These are phyloP conservation scores for Poa annua DNA, from an alignment of 176 grass and related monocot species.

Conservation along the genomic window DNA sequence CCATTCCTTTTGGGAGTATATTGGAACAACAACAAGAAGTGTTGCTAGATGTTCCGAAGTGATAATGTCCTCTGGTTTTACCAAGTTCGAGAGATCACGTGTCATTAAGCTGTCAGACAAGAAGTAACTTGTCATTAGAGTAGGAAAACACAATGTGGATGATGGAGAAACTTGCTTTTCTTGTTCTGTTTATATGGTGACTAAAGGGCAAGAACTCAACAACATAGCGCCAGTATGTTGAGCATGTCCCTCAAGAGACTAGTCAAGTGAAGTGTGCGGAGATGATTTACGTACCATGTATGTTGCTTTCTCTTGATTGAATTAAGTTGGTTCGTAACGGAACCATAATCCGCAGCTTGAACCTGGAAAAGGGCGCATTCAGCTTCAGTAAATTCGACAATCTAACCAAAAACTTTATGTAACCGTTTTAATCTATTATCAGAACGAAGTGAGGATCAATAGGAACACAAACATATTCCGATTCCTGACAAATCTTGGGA, in stretches of 20 bases:
- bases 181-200: not conserved
- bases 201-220: not conserved
- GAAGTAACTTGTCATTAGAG: constrained; percentile 15
- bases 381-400: constrained; percentile 12
- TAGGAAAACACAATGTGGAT: constrained; percentile 1
- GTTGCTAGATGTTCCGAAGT: constrained; percentile 88
- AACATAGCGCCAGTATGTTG: not conserved
- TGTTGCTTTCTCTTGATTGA: constrained; percentile 89
- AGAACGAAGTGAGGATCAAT: not conserved
- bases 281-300: constrained; percentile 59
- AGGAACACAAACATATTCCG: not conserved
- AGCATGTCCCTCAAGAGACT: not conserved
- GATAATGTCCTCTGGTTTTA: constrained; percentile 88
- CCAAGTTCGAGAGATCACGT: constrained; percentile 83
- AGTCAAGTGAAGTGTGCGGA: not conserved
- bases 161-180: not conserved
- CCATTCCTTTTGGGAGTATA: constrained; percentile 95
- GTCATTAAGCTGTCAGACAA: constrained; percentile 64
- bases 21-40: constrained; percentile 89
- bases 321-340: constrained; percentile 85
- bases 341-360: constrained; percentile 72
- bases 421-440: not conserved
- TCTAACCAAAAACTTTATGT: not conserved
- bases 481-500: constrained; percentile 11
- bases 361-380: constrained; percentile 51